Conservation (phyloP, 305 asterid genomes). For the Salvia sclarea region DNA sequence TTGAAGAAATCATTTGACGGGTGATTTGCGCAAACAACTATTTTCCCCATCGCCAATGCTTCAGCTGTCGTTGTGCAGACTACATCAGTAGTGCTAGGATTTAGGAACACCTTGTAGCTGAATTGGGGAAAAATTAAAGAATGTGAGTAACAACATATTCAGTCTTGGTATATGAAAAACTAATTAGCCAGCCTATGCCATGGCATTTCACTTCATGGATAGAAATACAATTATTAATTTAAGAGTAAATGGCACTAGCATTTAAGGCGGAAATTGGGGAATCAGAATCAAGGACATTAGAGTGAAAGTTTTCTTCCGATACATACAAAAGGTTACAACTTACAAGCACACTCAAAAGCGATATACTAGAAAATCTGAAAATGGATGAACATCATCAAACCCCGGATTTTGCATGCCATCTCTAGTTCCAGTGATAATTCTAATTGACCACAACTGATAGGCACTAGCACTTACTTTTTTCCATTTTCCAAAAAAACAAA, state of each 20-base stretch:
- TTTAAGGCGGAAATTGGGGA: not conserved
- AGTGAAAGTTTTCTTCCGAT: not conserved
- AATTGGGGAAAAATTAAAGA: conserved; percentile 20
- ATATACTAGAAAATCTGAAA: not conserved
- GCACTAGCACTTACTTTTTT: not conserved
- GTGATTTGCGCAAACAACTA: conserved; percentile 90
- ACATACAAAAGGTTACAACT: not conserved
- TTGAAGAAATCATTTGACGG: conserved; percentile 92
- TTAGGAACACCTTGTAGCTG: conserved; percentile 89
- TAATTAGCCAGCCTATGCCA: conserved; percentile 3
- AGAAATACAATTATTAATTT: not conserved
- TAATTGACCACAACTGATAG: not conserved
- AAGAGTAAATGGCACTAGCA: not conserved
- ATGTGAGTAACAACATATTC: conserved; percentile 11
- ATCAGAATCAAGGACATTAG: not conserved
- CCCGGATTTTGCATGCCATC: not conserved
- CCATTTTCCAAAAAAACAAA: not conserved
- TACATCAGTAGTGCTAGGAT: conserved; percentile 97
- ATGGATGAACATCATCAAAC: conserved; percentile 6
- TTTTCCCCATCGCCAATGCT: conserved; percentile 97
- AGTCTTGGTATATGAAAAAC: not conserved
- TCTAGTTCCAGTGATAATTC: not conserved
- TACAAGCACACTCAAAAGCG: conserved; percentile 1
- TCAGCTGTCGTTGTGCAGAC: conserved; percentile 98
- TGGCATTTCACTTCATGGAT: conserved; percentile 1